Evolutionary conservation across 352 stramenopile species (phyloP), one percentile per base, ranked within the genome.

Genomic region (Globisporangium yorkense): DNA sequence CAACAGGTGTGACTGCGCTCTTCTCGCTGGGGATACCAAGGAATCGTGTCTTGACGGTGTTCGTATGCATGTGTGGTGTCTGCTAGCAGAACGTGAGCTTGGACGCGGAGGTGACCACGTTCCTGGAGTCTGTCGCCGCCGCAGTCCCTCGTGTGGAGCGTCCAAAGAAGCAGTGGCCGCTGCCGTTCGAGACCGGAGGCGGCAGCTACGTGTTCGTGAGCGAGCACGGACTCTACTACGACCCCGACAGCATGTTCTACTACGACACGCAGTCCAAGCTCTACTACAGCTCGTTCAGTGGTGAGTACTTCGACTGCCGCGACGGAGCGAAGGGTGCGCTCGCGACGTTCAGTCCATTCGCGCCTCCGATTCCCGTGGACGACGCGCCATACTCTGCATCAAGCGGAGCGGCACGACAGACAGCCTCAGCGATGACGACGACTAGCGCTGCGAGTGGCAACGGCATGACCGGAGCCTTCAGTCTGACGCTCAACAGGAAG

Each of bases 191-290:
- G 66, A 87, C 75, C 12, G 83, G 62, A 15, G 85, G 85, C 4
- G 85, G 83, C 16, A 88, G 77, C 62, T 94, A 91, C 43, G 67
- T 90, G 12, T 94, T 77, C 55, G 70, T 62, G 18, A 86, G 69
- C 41, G 78, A 89, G 31, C 71, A 62, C 59, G 83, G 85, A 0
- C 66, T 94, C 46, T 93, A 92, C 57, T 94, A 85, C 61, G 79
- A 94, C 53, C 63, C 67, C 1, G 77, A 93, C 61, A 92, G 80
- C 58, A 83, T 89, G 81, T 94, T 92, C 35, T 93, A 91, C 66
- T 93, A 92, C 67, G 68, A 92, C 54, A 65, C 78, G 39, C 71
- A 81, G 20, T 75, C 79, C 16, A 90, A 86, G 56, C 48, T 91
- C 4, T 94, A 93, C 63, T 81, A 85, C 59, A 92, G 79, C 54